Base-by-base conservation (phyloP, 306 rosid genomes). In the Fragaria vesca region DNA sequence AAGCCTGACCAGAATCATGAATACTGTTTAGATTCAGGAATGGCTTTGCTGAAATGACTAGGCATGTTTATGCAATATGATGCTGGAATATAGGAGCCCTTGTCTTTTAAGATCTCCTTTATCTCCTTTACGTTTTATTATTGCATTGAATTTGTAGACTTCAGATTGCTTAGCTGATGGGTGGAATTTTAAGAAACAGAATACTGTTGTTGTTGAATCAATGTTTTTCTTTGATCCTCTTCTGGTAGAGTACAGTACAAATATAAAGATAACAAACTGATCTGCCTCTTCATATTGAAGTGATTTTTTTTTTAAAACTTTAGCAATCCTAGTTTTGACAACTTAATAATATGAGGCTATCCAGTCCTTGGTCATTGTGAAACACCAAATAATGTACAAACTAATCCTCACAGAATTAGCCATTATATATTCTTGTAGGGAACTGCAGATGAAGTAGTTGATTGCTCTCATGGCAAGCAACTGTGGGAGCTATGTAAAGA, bases 401-500 rank as follows among this genome's bases (percentile, higher is more conserved):
- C 62, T 57, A 21, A 5, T 52, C 77, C 71, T 70, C 66, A 47
- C 63, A 30, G 40, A 72, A 47, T 74, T 51, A 28, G 65, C 45
- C 46, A 55, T 74, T 32, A 46, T 83, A 75, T 70, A 21, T 20
- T 74, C 66, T 71, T 85, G 83, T 81, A 92, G 98, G 98, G 98
- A 10, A 93, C 98, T 72, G 85, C 93, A 69, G 98, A 91, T 71
- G 97, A 93, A 79, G 98, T 93, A 78, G 97, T 93, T 47, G 97
- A 93, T 84, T 93, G 97, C 76, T 91, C 93, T 62, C 98, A 93
- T 70, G 97, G 98, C 20, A 91, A 91, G 90, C 97, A 93, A 84
- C 93, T 93, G 38, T 93, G 98, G 97, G 97, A 93, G 77, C 85
- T 93, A 42, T 93, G 98, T 81, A 93, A 90, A 82, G 98, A 93